These are phyloP conservation scores for Staphylotrichum tortipilum DNA, from an alignment of 495 filamentous ascomycete genomes.

Conservation along the genomic window DNA sequence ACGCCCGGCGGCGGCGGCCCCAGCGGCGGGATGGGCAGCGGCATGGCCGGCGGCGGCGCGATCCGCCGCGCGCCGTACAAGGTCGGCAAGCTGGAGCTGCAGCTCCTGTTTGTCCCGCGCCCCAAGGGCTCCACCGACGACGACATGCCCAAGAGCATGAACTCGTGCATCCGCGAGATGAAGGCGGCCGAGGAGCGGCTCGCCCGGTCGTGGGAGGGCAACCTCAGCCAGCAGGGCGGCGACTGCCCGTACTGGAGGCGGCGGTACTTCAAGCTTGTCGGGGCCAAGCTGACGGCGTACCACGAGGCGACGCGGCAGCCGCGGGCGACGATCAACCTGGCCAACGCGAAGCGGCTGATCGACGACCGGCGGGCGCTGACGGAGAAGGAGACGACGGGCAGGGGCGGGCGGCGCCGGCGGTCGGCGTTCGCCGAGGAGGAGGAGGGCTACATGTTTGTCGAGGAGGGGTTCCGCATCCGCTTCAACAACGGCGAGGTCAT, in stretches of 20 bases:
- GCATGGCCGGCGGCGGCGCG: conserved; percentile 24
- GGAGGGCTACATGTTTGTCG: conserved; percentile 98
- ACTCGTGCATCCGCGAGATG: conserved; percentile 83
- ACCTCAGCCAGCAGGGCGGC: conserved; percentile 89
- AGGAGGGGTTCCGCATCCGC: conserved; percentile 96
- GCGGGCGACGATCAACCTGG: conserved; percentile 90
- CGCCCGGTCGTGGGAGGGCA: conserved; percentile 71
- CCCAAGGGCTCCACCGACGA: conserved; percentile 83
- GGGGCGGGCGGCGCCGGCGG: conserved; percentile 70
- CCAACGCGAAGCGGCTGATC: conserved; percentile 87
- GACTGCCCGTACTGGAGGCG: conserved; percentile 99
- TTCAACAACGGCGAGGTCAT: conserved; percentile 97
- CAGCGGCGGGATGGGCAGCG: too few relatives aligned
- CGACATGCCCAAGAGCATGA: conserved; percentile 99
- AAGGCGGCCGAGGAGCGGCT: conserved; percentile 72
- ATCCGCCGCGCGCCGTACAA: conserved; percentile 76
- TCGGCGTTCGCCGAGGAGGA: conserved; percentile 97
- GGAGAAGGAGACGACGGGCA: conserved; percentile 66
- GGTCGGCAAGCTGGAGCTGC: conserved; percentile 85
- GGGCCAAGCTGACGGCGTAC: conserved; percentile 86
- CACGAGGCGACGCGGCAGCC: conserved; percentile 93
- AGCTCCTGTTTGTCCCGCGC: conserved; percentile 87
- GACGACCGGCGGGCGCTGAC: conserved; percentile 81
- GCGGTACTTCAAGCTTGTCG: conserved; percentile 90
- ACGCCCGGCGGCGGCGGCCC: conserved; percentile 28